Evolutionary conservation across 2,329 filamentous ascomycete genomes (phyloP), one percentile per base, ranked within the genome.

Genomic region (Pochonia chlamydosporia): DNA sequence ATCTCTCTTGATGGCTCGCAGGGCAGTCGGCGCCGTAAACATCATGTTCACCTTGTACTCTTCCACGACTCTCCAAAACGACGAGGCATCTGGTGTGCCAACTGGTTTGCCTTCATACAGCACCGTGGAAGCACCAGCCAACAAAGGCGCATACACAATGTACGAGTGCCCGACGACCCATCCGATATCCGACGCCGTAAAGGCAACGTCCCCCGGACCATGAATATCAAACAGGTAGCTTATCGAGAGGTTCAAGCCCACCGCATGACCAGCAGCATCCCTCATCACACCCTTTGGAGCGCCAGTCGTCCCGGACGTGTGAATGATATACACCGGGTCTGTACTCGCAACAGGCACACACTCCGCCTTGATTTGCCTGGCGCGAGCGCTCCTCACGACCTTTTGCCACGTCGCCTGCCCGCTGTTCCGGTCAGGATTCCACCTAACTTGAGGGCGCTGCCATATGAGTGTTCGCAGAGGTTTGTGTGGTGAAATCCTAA

Each of bases 71-170:
- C 90, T 76, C 91, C 91, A 97, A 63, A 96, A 93, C 0, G 86
- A 85, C 5, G 88, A 85, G 1, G 89, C 87, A 57, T 96, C 84
- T 0, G 91, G 91, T 0, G 90, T 96, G 4, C 90, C 90, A 11
- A 96, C 75, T 0, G 91, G 91, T 56, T 96, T 96, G n/a, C 91
- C 92, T 68, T 96, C 91, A 63, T 90, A 96, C 0, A 96, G 73
- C 1, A 96, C 80, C 0, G 89, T 95, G 1, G 90, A 84, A 2
- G 91, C 90, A 5, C 91, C 91, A 1, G 85, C 81, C 2, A 96
- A 78, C 5, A 97, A 78, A 11, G 91, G 91, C 4, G 82, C 91
- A 60, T 96, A 96, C 11, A 96, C 73, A 52, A 96, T 96, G 62
- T 93, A 96, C 5, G 82, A 86, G 61, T 90, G 66, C 14, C 66